Base-by-base conservation (phyloP, 805 yeast genomes). In the Grigorovia transvaalensis region DNA sequence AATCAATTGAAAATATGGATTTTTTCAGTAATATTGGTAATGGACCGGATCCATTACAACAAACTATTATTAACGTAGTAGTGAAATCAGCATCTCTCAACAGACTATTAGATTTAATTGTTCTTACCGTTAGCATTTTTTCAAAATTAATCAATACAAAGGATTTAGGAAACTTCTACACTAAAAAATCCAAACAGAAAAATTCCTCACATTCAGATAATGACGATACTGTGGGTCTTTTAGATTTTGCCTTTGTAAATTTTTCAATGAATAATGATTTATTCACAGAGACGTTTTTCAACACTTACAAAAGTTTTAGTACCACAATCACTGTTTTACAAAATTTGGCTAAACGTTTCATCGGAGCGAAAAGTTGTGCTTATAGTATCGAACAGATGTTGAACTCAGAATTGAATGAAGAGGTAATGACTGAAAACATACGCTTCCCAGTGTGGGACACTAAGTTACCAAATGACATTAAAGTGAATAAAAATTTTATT, bases 61-160 rank as follows among this genome's bases (percentile, higher is more conserved):
- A 71, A 59, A 52, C 71, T 59, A 19, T 61, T 51, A 61, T 74
- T 20, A 65, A 69, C 51, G 83, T 79, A 8, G 83, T 77, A 7
- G 68, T 80, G 29, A 82, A 81, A 58, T 78, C 87, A 3, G 93
- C 93, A 1, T 76, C 86, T 1, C 68, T 88, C 52, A 93, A 87
- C 45, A 80, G 81, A 58, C 74, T 91, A 58, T 74, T 89, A 51
- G 97, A 91, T 66, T 74, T 90, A 20, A 68, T 91, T 49, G 88
- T 91, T 5, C 74, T 78, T 64, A 91, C 85, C 19, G 83, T 78
- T 43, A 78, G 77, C 58, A 80, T 78, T 51, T 88, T 80, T 62
- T 70, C 74, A 2, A 71, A 69, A 42, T 60, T 63, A 42, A 74
- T 79, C 9, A 68, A 69, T 38, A 67, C 71, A 20, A 64, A 63